Percentiles rank a stretch among this genome's conserved stretches.
phyloP scores from a whole-genome alignment of 108 stramenopile genomes.

The Hondaea fermentalgiana region DNA sequence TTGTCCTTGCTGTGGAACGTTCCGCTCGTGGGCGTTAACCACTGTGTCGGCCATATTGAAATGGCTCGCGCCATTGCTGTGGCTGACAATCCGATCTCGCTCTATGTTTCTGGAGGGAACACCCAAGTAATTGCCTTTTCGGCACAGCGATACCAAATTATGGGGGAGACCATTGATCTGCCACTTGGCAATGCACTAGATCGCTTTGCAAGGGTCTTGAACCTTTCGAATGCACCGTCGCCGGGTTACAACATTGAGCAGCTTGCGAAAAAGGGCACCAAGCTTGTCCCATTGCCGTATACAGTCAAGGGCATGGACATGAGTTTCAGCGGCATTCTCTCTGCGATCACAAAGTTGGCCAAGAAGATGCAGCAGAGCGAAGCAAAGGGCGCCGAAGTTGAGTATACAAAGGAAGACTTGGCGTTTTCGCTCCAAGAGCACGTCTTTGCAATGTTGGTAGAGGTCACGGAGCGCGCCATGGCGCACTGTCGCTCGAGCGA shows the following conservation, averaged over 20 bases:
- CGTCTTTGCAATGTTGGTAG: slow-evolving; percentile 97
- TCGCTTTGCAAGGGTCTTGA: slow-evolving; percentile 86
- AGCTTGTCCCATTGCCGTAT: slow-evolving; percentile 71
- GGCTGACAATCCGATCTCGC: slow-evolving; percentile 75
- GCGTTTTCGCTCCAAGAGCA: slow-evolving; percentile 96
- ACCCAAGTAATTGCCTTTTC: slow-evolving; percentile 94
- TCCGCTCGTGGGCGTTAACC: slow-evolving; percentile 89
- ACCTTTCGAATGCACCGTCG: slow-evolving; percentile 86
- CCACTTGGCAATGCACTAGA: slow-evolving; percentile 98
- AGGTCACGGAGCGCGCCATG: slow-evolving; percentile 99
- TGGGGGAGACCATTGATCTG: slow-evolving; percentile 99
- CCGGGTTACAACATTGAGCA: slow-evolving; percentile 99
- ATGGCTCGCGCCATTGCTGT: slow-evolving; percentile 91
- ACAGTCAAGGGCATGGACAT: slow-evolving; percentile 99
- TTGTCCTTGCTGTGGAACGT: slow-evolving; percentile 73
- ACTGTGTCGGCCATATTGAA: slow-evolving; percentile 99
- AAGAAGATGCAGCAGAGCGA: neutral
- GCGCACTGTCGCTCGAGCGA: slow-evolving; percentile 78
- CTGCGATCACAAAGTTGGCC: slow-evolving; percentile 44
- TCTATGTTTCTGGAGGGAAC: slow-evolving; percentile 97
- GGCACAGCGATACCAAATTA: slow-evolving; percentile 76
- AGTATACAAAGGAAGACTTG: slow-evolving; percentile 71
- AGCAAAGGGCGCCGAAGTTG: slow-evolving; percentile 33
- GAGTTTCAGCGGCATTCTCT: slow-evolving; percentile 65
- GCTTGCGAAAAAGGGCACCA: slow-evolving; percentile 58